A percentile compares a stretch with the other conserved stretches of the same genome.
These are phyloP conservation scores for Carpinus fangiana DNA, from an alignment of 306 rosid species.

Conservation along the genomic window DNA sequence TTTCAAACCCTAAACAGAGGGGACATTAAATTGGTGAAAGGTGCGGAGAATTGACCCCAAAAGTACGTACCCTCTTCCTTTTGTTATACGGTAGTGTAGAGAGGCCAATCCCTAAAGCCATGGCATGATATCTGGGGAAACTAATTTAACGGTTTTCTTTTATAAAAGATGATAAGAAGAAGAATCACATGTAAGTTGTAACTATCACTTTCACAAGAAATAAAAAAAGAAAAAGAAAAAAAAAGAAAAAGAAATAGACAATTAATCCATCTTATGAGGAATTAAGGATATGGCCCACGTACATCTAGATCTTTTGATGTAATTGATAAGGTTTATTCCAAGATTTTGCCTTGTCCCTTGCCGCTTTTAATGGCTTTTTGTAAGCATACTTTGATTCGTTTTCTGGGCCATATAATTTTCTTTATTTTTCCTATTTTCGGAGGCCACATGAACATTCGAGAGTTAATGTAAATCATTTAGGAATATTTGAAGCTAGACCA, in stretches of 20 bases:
- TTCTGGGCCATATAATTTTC: conserved; percentile 13
- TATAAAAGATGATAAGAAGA: background rate
- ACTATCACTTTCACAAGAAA: conserved; percentile 28
- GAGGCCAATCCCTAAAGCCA: conserved; percentile 19
- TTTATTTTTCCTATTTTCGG: background rate
- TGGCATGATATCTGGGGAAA: conserved; percentile 17
- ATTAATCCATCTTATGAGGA: background rate
- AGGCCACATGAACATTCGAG: background rate
- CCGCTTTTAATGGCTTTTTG: conserved; percentile 48
- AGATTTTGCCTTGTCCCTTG: conserved; percentile 45
- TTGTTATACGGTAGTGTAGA: background rate
- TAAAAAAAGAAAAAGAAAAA: too few species aligned
- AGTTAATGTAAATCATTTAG: background rate
- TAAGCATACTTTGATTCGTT: background rate
- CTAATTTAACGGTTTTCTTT: conserved; percentile 22
- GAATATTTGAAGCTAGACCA: background rate
- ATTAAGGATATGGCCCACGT: background rate
- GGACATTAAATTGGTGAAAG: too few species aligned
- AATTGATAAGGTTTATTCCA: conserved; percentile 7
- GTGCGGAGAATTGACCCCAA: too few species aligned
- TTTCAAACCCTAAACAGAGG: too few species aligned
- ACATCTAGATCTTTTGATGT: background rate
- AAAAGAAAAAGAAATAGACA: background rate
- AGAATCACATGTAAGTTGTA: conserved; percentile 24
- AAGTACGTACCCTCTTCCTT: too few species aligned